Evolutionary conservation across 129 eudicot genomes (phyloP).

Genomic region (Pittosporum tobira): DNA sequence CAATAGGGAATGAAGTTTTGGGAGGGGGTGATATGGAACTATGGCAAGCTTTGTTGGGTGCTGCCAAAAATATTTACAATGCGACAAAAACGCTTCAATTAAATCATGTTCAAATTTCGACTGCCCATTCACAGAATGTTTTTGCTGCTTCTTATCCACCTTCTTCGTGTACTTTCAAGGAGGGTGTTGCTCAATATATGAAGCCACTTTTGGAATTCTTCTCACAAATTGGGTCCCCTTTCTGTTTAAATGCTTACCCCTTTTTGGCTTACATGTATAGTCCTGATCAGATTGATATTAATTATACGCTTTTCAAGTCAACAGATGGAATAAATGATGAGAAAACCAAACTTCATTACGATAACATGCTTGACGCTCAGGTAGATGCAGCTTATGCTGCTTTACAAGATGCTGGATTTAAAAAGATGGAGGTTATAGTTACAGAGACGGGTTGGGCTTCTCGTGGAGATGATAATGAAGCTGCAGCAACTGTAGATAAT

Average conservation of each 20-base stretch:
- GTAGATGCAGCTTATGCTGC: conserved; percentile 93
- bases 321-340: conserved; percentile 51
- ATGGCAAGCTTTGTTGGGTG: conserved; percentile 41
- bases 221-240: conserved; percentile 68
- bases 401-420: conserved; percentile 64
- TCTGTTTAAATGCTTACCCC: conserved; percentile 90
- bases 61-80: conserved; percentile 63
- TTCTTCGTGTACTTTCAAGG: conserved; percentile 56
- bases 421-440: conserved; percentile 81
- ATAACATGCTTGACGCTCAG: conserved; percentile 93
- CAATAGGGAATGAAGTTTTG: conserved; percentile 75
- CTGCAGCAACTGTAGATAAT: conserved; percentile 61
- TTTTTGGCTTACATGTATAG: conserved; percentile 78
- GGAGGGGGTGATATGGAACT: conserved; percentile 57
- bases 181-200: conserved; percentile 52
- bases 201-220: conserved; percentile 75
- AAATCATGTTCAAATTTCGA: conserved; percentile 55
- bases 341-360: conserved; percentile 66
- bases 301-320: conserved; percentile 67
- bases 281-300: conserved; percentile 62
- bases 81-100: conserved; percentile 63
- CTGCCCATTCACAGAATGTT: conserved; percentile 77
- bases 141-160: conserved; percentile 79
- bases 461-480: conserved; percentile 71
- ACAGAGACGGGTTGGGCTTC: conserved; percentile 99